Conservation (phyloP, 2,329 filamentous ascomycete species). For the Colletotrichum sansevieriae region DNA sequence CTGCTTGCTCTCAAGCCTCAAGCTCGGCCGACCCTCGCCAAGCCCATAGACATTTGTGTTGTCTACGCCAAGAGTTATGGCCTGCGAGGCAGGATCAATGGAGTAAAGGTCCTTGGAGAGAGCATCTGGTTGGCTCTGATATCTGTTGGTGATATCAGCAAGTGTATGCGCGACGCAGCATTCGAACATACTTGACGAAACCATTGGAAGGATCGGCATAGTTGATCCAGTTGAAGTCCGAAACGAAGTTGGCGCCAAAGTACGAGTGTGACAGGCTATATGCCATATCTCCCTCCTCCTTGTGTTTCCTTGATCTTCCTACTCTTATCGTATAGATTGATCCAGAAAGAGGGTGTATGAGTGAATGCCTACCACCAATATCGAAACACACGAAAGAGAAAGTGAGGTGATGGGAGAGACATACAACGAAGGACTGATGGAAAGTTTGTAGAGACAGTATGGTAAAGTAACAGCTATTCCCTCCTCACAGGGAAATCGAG, state of each 20-base stretch:
- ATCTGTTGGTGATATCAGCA: slow-evolving; percentile 48
- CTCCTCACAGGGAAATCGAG: background rate
- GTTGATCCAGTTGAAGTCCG: slow-evolving; percentile 64
- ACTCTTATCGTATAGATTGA: background rate
- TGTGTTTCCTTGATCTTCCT: background rate
- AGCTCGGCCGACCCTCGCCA: slow-evolving; percentile 65
- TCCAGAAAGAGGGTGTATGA: slow-evolving; percentile 4
- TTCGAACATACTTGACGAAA: slow-evolving; percentile 73
- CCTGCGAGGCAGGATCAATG: slow-evolving; percentile 55
- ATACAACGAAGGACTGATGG: slow-evolving; percentile 29
- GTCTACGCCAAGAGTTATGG: slow-evolving; percentile 62
- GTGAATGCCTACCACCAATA: background rate
- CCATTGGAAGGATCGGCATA: slow-evolving; percentile 73
- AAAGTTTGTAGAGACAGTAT: slow-evolving; percentile 14
- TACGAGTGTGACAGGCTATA: slow-evolving; percentile 61
- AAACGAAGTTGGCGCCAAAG: slow-evolving; percentile 58
- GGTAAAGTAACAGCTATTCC: background rate
- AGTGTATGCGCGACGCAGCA: background rate
- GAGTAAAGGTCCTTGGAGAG: slow-evolving; percentile 56
- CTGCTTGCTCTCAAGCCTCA: slow-evolving; percentile 75
- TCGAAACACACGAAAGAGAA: background rate
- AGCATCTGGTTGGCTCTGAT: slow-evolving; percentile 59
- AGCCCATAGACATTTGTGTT: slow-evolving; percentile 53
- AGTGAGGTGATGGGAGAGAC: slow-evolving; percentile 7
- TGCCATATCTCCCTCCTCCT: slow-evolving; percentile 29